Evolutionary conservation across 2,329 filamentous ascomycete genomes (phyloP), one percentile per base, ranked within the genome.

Genomic region (Fusarium albosuccineum): DNA sequence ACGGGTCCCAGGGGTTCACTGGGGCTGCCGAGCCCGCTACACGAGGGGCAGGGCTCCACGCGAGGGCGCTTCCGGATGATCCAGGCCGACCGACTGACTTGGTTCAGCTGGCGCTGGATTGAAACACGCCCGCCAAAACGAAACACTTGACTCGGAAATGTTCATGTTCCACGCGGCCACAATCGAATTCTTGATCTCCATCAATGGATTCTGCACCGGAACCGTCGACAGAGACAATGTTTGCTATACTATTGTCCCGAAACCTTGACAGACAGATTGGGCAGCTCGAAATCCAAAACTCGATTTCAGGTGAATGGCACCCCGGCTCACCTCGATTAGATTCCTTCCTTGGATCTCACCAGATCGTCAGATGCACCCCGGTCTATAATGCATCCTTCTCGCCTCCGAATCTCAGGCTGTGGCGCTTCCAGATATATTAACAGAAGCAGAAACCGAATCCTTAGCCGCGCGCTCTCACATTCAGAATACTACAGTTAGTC

Each of bases 371-470:
- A 40, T 37, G 13, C 17, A 17, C 39, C 51, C 30, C n/a, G 17
- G 14, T 16, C 30, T 13, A 6, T 6, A 22, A 16, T 33, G 39
- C 9, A 41, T 40, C 40, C 39, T 16, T 39, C 26, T 26, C 6
- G 30, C 11, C 22, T 44, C 30, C 11, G 50, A 30, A 41, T 16
- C 41, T 22, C 33, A 41, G 22, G 33, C 40, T 16, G 49, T 30
- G 52, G 64, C 49, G 57, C 64, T 64, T 61, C 64, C 45, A 57
- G 27, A 55, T 58, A 66, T 49, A 66, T 66, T 58, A 60, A 66
- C 48, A 63, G 22, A 13, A 17, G 33, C 9, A 30, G 34, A 49
- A 39, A 17, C 33, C 40, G 11, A 17, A 53, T 30, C 14, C 50
- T 53, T 41, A 46, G 61, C 33, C 56, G 45, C 40, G 34, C 39